Conservation (phyloP, 306 rosid genomes). For the Trifolium dubium region DNA sequence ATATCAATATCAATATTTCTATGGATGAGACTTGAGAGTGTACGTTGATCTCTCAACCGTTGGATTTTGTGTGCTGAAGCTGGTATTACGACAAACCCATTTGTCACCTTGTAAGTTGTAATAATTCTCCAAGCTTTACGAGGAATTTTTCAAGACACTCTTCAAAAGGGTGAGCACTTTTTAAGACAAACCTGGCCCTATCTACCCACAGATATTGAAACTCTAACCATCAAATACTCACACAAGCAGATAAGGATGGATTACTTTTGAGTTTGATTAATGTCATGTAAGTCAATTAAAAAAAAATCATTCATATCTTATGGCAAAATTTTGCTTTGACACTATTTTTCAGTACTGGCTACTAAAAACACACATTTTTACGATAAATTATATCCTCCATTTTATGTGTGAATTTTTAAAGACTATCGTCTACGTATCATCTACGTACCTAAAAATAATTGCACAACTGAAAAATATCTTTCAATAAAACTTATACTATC, state of each 20-base stretch:
- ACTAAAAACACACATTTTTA: no score
- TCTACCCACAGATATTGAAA: slow-evolving; percentile 3
- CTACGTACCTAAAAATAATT: no score
- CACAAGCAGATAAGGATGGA: slow-evolving; percentile 14
- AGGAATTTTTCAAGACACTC: background rate
- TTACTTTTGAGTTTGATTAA: slow-evolving; percentile 31
- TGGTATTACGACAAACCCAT: background rate
- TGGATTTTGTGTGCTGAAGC: background rate
- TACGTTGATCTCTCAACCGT: background rate
- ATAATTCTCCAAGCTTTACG: slow-evolving; percentile 14
- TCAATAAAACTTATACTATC: no score
- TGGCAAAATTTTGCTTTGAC: background rate
- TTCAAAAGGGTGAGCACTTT: slow-evolving; percentile 21
- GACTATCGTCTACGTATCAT: no score
- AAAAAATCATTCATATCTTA: slow-evolving; percentile 7
- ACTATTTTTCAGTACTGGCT: background rate
- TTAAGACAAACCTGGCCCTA: slow-evolving; percentile 11
- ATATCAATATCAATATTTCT: no score
- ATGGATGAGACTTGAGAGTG: background rate
- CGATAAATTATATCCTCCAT: no score
- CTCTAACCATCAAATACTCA: background rate
- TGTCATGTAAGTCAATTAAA: slow-evolving; percentile 30
- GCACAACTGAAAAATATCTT: no score
- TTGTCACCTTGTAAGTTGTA: slow-evolving; percentile 32
- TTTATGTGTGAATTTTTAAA: no score